phyloP scores from a whole-genome alignment of 148 eudicot species.

The Chenopodium formosanum region DNA sequence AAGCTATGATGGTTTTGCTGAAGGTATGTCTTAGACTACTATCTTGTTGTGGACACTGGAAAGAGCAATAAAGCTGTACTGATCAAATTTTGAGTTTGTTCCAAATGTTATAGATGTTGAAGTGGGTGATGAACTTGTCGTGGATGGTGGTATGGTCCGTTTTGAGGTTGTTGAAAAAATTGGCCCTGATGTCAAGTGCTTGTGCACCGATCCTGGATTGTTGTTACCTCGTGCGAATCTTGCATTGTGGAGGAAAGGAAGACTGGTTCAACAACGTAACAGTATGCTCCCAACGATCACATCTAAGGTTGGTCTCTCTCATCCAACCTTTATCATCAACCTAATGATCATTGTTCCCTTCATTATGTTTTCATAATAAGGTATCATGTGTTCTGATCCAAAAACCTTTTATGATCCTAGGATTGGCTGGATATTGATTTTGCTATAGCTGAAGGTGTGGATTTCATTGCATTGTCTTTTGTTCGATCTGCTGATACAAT shows the following conservation, averaged over 20 bases:
- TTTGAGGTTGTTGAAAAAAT: slow-evolving; percentile 69
- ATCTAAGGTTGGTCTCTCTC: slow-evolving; percentile 44
- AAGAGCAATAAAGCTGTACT: background rate
- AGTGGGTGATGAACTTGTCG: slow-evolving; percentile 69
- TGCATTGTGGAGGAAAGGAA: slow-evolving; percentile 79
- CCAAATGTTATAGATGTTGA: slow-evolving; percentile 43
- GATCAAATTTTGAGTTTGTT: background rate
- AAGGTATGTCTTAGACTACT: slow-evolving; percentile 42
- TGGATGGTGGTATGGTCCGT: slow-evolving; percentile 90
- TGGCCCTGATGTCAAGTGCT: slow-evolving; percentile 67
- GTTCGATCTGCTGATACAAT: slow-evolving; percentile 38
- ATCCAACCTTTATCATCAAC: background rate
- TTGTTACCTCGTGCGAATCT: slow-evolving; percentile 76
- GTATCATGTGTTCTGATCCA: background rate
- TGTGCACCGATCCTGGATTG: slow-evolving; percentile 76
- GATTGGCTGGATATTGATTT: slow-evolving; percentile 45
- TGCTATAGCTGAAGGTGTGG: slow-evolving; percentile 37
- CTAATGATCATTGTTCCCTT: background rate
- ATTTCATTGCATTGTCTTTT: slow-evolving; percentile 38
- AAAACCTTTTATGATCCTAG: slow-evolving; percentile 6
- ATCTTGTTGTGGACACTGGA: background rate
- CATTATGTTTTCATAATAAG: background rate
- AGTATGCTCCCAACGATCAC: slow-evolving; percentile 71
- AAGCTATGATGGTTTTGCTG: slow-evolving; percentile 69
- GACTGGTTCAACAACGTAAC: slow-evolving; percentile 53